These are phyloP conservation scores for Priceomyces fermenticarens DNA, from an alignment of 805 yeast genomes.

Conservation along the genomic window DNA sequence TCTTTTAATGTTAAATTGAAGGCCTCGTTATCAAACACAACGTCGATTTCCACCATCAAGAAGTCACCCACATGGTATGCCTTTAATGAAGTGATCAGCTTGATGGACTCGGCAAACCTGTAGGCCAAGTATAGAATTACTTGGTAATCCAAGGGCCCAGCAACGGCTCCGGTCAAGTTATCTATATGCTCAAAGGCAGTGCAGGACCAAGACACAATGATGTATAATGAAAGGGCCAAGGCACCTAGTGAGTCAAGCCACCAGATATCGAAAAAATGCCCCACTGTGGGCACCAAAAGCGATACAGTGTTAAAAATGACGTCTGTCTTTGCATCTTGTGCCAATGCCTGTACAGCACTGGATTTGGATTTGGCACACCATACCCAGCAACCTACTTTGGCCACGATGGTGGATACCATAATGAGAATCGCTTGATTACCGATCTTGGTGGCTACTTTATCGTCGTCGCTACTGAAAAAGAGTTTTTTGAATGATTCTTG, in stretches of 20 bases:
- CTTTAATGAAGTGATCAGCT: conserved; percentile 60
- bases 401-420: conserved; percentile 61
- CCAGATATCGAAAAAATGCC: conserved; percentile 52
- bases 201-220: conserved; percentile 59
- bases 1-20: conserved; percentile 54
- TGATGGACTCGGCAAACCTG: conserved; percentile 66
- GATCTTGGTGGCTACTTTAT: conserved; percentile 42
- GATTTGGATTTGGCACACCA: conserved; percentile 62
- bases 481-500: conserved; percentile 56
- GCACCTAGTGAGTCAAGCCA: conserved; percentile 82
- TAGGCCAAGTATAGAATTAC: conserved; percentile 64
- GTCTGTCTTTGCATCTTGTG: conserved; percentile 81
- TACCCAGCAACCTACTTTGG: conserved; percentile 58
- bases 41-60: conserved; percentile 72
- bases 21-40: conserved; percentile 48
- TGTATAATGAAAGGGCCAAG: conserved; percentile 55
- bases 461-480: conserved; percentile 27
- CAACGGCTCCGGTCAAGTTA: conserved; percentile 73
- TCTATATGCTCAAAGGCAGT: conserved; percentile 71
- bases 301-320: conserved; percentile 71
- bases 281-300: conserved; percentile 64
- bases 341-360: conserved; percentile 71
- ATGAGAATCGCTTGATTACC: conserved; percentile 51
- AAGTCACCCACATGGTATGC: conserved; percentile 80
- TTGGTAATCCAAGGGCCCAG: conserved; percentile 59